Evolutionary conservation across 768 basidiomycete species (phyloP), one percentile per base, ranked within the genome.

Genomic region (Cubamyces lactineus): DNA sequence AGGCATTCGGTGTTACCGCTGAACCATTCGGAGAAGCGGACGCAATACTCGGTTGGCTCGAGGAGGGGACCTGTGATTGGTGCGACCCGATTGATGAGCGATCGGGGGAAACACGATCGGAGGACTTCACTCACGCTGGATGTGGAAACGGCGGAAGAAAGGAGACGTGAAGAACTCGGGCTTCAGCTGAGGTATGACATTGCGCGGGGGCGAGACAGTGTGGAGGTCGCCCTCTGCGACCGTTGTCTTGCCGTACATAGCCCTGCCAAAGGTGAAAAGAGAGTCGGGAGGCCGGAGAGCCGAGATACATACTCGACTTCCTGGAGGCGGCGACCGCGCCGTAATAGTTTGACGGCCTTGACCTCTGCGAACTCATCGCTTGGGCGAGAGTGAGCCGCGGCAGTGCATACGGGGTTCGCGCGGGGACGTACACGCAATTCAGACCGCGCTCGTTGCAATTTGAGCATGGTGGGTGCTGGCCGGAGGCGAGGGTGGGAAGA

Each of bases 361-460:
- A 94, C 86, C 67, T 94, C 89, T 21, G 92, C 92, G 69, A 92
- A 95, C 71, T 95, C 94, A 72, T 96, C 94, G 23, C 94, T 96
- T 73, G 24, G 16, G 67, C 28, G 23, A 13, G 53, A 12, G 46
- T 64, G 70, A 48, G 67, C 50, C 54, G 19, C 16, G 50, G 38
- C 42, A 26, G 42, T 7, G 42, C n/a, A 38, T n/a, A 46, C n/a
- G 17, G 19, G 40, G 39, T 48, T 4, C 24, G 41, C 21, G 62
- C 42, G 59, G 43, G 43, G 17, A 84, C 93, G 68, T 80, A 94
- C 93, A 96, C 89, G 90, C 95, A 96, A 82, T 92, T 92, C 40
- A 94, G 83, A 23, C 86, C 87, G 46, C 95, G 88, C 73, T 96
- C 92, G 68, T 80, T 86, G 75, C 95, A 97, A 72, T 96, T 96